Percentiles rank a stretch among this genome's conserved stretches.
Evolutionary conservation across 208 protist species (phyloP).

Genomic region (Leishmania mexicana): DNA sequence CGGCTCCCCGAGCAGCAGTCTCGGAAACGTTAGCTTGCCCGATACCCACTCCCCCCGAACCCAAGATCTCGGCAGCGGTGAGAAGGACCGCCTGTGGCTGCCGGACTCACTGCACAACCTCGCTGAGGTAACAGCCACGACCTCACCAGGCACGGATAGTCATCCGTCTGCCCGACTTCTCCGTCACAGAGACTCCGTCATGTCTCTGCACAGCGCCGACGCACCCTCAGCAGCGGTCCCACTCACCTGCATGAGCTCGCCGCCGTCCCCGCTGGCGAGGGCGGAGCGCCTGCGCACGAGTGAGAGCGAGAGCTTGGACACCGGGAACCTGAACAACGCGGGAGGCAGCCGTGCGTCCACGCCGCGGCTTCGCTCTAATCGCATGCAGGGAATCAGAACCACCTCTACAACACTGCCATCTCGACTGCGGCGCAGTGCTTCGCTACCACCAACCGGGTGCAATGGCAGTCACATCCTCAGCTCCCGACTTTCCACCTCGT

Average conservation of each 20-base stretch:
- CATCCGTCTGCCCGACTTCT: not conserved
- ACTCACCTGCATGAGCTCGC: not conserved
- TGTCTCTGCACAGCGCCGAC: not conserved
- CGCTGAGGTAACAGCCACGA: not conserved
- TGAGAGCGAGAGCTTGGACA: not conserved
- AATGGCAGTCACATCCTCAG: slow-evolving; percentile 1
- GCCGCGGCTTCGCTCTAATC: not conserved
- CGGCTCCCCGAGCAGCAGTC: not conserved
- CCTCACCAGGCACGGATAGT: not conserved
- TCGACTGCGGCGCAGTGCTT: slow-evolving; percentile 16
- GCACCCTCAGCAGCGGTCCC: not conserved
- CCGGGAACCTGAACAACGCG: not conserved
- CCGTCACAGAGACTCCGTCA: not conserved
- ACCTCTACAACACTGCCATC: not conserved
- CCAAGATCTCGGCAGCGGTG: not conserved
- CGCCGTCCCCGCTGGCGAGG: not conserved
- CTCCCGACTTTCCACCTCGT: not conserved
- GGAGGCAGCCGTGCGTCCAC: not conserved
- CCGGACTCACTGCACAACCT: not conserved
- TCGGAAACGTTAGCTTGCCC: not conserved
- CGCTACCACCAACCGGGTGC: slow-evolving; percentile 17
- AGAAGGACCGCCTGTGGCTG: not conserved
- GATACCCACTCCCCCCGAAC: not conserved
- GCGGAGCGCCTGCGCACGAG: not conserved
- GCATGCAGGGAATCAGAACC: not conserved